Evolutionary conservation across 1,139 yeast species (phyloP), one percentile per base, ranked within the genome.

Genomic region (Kurtzmaniella quercitrusa): DNA sequence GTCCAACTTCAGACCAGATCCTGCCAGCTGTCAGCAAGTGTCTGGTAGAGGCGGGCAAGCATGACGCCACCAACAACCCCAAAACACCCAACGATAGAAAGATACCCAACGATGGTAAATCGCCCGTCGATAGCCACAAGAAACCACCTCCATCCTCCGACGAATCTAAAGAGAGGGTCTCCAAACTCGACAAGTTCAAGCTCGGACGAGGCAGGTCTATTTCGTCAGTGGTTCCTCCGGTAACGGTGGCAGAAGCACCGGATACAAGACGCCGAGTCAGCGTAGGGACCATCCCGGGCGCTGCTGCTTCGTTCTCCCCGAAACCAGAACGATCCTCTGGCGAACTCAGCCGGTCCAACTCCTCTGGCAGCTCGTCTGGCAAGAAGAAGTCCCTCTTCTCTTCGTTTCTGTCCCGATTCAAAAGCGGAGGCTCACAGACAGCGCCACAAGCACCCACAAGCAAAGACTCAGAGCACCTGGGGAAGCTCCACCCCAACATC

Each of bases 341-440:
- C 14, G 38, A 21, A 17, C 55, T 59, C 8, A 49, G 63, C 7
- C 50, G 66, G 25, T 52, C 59, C 41, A 60, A 59, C 45, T 57
- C 69, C 25, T 51, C 51, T 7, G 34, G 38, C 2, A 24, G 44
- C 16, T n/a, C 25, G 18, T 19, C 41, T 42, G 58, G 57, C 38
- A 65, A 59, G 40, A 65, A 69, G 40, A 71, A 72, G 49, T 73
- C 79, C 2, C 47, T 78, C 10, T 75, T 78, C 58, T 69, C 77
- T 48, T 70, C 78, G 4, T 54, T 81, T 12, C 79, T 85, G 2
- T 76, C 84, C 2, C 80, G 80, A 53, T 73, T 80, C 51, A 78
- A 74, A 48, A 37, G 49, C 3, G 31, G 19, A 12, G 24, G 33
- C 40, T 29, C 25, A 34, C 24, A 43, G 29, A 47, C 53, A 33